These are phyloP conservation scores for Linaria vulgaris DNA, from an alignment of 257 asterid genomes.

Conservation along the genomic window DNA sequence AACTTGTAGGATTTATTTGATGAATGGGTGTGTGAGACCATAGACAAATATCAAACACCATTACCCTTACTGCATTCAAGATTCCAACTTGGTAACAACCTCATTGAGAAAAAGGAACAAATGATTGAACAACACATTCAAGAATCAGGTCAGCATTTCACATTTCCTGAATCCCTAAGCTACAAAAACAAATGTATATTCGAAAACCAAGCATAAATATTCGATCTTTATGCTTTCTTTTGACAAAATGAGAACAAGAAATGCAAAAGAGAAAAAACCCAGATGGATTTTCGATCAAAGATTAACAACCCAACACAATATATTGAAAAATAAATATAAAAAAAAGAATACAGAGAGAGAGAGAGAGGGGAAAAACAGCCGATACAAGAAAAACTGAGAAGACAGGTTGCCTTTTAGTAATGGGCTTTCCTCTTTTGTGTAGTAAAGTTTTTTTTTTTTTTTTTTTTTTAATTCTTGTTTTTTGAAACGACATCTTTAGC, in stretches of 20 bases:
- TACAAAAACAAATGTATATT: no score
- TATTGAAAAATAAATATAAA: neutral
- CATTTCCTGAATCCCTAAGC: no score
- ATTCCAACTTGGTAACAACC: constrained; percentile 16
- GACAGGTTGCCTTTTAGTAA: constrained; percentile 9
- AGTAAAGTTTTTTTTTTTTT: constrained; percentile 12
- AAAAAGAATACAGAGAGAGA: constrained; percentile 18
- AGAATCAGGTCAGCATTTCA: constrained; percentile 19
- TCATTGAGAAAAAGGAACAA: constrained; percentile 1
- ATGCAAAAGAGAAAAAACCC: constrained; percentile 27
- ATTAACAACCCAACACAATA: constrained; percentile 20
- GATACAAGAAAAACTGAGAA: constrained; percentile 9
- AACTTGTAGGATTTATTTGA: neutral
- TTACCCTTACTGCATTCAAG: constrained; percentile 25
- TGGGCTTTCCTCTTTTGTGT: constrained; percentile 2
- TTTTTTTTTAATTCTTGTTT: neutral
- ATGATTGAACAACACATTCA: neutral
- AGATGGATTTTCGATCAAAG: constrained; percentile 28
- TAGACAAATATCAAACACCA: constrained; percentile 23
- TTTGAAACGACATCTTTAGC: constrained; percentile 27
- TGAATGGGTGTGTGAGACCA: neutral
- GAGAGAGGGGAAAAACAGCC: constrained; percentile 1
- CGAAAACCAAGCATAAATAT: no score
- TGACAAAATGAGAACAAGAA: neutral
- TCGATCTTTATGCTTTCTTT: no score